phyloP scores from a whole-genome alignment of 306 rosid genomes.

The Nissolia schottii region DNA sequence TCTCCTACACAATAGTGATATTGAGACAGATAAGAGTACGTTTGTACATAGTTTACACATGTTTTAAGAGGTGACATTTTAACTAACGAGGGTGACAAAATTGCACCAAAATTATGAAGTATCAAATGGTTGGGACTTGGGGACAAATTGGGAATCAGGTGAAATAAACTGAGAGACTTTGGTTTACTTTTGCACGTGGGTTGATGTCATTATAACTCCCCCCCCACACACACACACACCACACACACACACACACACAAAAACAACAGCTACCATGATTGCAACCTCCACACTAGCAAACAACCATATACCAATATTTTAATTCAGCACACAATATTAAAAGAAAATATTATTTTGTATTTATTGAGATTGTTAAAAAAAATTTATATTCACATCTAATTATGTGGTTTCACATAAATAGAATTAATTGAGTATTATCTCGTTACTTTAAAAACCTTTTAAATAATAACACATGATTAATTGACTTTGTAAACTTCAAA shows the following conservation, averaged over 20 bases:
- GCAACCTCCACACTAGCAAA: slow-evolving; percentile 23
- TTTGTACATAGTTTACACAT: not conserved
- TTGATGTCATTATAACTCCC: slow-evolving; percentile 43
- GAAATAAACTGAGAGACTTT: slow-evolving; percentile 31
- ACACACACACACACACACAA: too few species aligned
- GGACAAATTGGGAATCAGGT: slow-evolving; percentile 31
- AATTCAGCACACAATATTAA: not conserved
- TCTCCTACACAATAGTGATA: not conserved
- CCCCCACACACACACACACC: too few species aligned
- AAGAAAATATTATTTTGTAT: too few species aligned
- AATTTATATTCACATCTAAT: too few species aligned
- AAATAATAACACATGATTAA: too few species aligned
- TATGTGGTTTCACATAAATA: too few species aligned
- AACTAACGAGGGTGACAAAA: not conserved
- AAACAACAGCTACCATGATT: slow-evolving; percentile 42
- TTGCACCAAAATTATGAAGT: not conserved
- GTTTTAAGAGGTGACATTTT: not conserved
- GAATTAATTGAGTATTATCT: too few species aligned
- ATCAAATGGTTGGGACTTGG: not conserved
- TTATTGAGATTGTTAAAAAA: too few species aligned
- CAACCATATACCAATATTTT: not conserved
- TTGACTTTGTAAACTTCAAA: too few species aligned
- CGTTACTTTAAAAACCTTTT: too few species aligned
- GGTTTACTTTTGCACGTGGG: slow-evolving; percentile 49
- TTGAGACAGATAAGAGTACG: not conserved